phyloP scores from a whole-genome alignment of 208 protist species.

The Crithidia expoeki region DNA sequence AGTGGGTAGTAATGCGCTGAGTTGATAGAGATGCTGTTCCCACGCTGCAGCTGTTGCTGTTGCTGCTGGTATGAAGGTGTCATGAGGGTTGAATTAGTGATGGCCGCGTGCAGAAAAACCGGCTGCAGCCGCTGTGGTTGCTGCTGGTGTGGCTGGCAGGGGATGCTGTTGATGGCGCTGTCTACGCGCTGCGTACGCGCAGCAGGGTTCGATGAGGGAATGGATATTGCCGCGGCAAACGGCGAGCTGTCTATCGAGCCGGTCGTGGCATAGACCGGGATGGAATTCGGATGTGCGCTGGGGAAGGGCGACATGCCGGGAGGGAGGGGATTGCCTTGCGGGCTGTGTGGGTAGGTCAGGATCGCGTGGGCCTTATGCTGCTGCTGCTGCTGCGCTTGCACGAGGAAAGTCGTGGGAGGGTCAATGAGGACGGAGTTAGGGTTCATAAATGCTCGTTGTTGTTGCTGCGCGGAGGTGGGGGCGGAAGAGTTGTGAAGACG shows the following conservation, averaged over 20 bases:
- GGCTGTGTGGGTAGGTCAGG: conserved; percentile 6
- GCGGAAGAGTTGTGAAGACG: conserved; percentile 1
- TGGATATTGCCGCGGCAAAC: not conserved
- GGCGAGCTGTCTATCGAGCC: not conserved
- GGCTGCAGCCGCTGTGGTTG: conserved; percentile 3
- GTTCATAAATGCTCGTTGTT: conserved; percentile 10
- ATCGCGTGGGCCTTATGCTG: conserved; percentile 15
- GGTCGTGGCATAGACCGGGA: conserved; percentile 2
- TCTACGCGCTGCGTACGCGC: conserved; percentile 9
- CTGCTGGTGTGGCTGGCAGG: not conserved
- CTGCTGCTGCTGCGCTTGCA: conserved; percentile 17
- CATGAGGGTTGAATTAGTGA: not conserved
- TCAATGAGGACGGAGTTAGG: conserved; percentile 13
- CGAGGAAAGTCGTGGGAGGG: not conserved
- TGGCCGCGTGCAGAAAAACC: conserved; percentile 1
- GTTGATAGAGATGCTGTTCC: conserved; percentile 21
- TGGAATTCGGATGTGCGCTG: not conserved
- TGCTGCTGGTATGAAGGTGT: conserved; percentile 3
- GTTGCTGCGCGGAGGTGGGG: conserved; percentile 2
- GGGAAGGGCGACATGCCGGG: conserved; percentile 7
- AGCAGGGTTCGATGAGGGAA: not conserved
- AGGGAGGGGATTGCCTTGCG: conserved; percentile 2
- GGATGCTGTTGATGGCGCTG: conserved; percentile 1
- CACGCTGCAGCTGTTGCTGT: conserved; percentile 16
- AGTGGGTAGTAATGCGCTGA: conserved; percentile 8